Evolutionary conservation across 139 green algal species (phyloP), one percentile per base, ranked within the genome.

Genomic region (Spirogloea muscicola): DNA sequence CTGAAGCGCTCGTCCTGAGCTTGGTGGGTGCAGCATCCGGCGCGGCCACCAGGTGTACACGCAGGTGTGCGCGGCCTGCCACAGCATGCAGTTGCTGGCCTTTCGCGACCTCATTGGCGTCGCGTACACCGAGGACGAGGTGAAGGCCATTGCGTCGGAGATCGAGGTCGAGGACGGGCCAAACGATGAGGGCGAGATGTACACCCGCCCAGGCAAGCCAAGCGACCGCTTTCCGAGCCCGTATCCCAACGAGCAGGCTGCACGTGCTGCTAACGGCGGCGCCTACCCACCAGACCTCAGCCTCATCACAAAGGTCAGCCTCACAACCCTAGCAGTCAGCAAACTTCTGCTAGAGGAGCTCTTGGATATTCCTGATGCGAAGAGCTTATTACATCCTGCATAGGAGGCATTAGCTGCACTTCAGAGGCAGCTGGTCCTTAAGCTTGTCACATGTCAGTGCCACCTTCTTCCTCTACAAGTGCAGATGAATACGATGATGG

Each of bases 141-240:
- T 84, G 10, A 99, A 99, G 86, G 85, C 86, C 37, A 85, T 98
- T 79, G 93, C 93, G 10, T 82, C 86, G 33, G 90, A 99, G 67
- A 86, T 91, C 16, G 92, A 96, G 86, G 84, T 96, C 36, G 74
- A 59, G 39, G 94, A 99, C 84, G 94, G 94, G 13, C 94, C 94
- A 34, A 95, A 99, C 80, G 94, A 98, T 67, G 91, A 97, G 87
- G 94, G 94, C 33, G 94, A 99, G 87, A 96, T 95, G 88, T 99
- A 89, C 82, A 86, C 88, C 9, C 87, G 94, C 1, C 90, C 92
- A 3, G 94, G 91, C 37, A 89, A 92, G 48, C 87, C 96, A 43
- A 88, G 85, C 34, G 94, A 99, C 86, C 86, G 87, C 64, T 70
- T 99, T 44, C 93, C 91, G 18, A 49, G 72, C 13, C 94, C 94